Evolutionary conservation across 2,329 filamentous ascomycete genomes (phyloP), one percentile per base, ranked within the genome.

Genomic region (Alternaria viburni): DNA sequence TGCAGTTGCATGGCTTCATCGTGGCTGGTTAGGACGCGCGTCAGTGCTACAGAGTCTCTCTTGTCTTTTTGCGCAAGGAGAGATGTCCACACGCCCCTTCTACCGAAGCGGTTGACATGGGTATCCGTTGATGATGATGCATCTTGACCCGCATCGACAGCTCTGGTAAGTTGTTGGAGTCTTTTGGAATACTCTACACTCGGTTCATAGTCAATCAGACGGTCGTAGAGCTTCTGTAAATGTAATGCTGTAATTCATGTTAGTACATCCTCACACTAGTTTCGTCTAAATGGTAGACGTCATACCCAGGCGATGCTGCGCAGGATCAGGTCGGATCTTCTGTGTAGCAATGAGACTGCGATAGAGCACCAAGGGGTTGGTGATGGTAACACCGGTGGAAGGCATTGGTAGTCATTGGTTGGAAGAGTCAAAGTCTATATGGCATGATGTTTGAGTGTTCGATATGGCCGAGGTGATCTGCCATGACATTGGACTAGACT

Each of bases 131-230:
- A 87, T 74, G 62, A 61, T 45, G 59, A 43, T 28, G 45, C 71
- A 69, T 72, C 64, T 62, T 74, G 66, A 58, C 60, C 66, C 15
- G 66, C 54, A 44, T 74, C 74, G 11, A 86, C 76, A 43, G 81
- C 76, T 23, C 80, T 78, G 6, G 85, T 85, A 26, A 93, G 83
- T 67, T 88, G 87, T 46, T 86, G 85, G 1, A 96, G 83, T 26
- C 88, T 86, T 65, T 88, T 83, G 28, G 85, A 86, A 75, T 94
- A 94, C 73, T 93, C 90, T 12, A 86, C 71, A 50, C 89, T 86
- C 0, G 92, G 92, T 36, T 90, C 87, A 79, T 96, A 95, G 77
- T 95, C 91, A 74, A 92, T 93, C 44, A 95, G 82, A 3, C 89
- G 86, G 41, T 88, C 82, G 70, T 96, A 95, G 11, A 95, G 84